These are phyloP conservation scores for Fomitopsis pinicola DNA, from an alignment of 1,284 basidiomycete genomes.

Conservation along the genomic window DNA sequence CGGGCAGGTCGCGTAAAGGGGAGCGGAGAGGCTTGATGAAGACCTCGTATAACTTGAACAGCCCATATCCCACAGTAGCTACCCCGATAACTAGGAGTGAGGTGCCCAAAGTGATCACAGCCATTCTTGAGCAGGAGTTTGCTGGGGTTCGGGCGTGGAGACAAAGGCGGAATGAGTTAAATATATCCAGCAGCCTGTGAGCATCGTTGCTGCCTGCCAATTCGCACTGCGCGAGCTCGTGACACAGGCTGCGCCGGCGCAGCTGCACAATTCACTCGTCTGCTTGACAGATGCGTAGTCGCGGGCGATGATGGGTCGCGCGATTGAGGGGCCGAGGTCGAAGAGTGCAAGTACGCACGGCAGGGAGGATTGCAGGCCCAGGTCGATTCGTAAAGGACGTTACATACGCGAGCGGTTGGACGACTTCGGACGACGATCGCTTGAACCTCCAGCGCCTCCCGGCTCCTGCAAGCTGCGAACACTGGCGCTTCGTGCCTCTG, in stretches of 20 bases:
- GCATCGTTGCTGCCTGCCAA: neutral
- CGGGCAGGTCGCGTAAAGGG: constrained; percentile 42
- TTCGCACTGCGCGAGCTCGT: neutral
- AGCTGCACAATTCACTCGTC: no score
- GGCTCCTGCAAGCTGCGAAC: neutral
- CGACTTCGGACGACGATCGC: neutral
- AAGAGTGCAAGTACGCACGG: neutral
- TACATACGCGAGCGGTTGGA: neutral
- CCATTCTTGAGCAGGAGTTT: neutral
- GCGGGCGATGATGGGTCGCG: no score
- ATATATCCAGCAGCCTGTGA: neutral
- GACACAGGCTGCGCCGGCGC: neutral
- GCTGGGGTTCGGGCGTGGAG: neutral
- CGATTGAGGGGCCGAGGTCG: no score
- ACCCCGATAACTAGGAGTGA: neutral
- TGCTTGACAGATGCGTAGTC: neutral
- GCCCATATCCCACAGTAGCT: neutral
- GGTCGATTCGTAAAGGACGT: neutral
- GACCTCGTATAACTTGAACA: constrained; percentile 8
- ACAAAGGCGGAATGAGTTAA: neutral
- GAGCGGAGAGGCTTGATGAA: constrained; percentile 29
- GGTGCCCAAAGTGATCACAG: neutral
- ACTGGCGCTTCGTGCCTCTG: neutral
- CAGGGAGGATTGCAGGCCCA: neutral
- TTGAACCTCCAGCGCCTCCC: neutral